Base-by-base conservation (phyloP, 2,329 filamentous ascomycete species). In the Aspergillus vadensis region DNA sequence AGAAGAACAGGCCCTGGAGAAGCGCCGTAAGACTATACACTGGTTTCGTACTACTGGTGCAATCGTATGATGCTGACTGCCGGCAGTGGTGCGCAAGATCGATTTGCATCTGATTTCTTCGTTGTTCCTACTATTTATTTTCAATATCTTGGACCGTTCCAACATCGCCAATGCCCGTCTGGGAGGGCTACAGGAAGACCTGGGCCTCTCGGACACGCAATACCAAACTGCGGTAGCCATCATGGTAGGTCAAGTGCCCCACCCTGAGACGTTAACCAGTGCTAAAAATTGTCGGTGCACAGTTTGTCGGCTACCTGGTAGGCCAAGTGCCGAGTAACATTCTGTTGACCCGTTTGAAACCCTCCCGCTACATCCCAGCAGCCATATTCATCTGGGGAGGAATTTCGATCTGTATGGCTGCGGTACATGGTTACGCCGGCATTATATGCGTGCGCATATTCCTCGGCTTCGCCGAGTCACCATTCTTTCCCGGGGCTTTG, bases 161-260 rank as follows among this genome's bases (percentile, higher is more conserved):
- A 88, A 90, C 73, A 89, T 90, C 63, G 87, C 87, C 2, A 83
- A 87, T 1, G 88, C 88, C 1, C 82, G 85, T 21, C 80, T 91
- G 55, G 85, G 86, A 69, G 87, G 88, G 5, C 77, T 91, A 19
- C 84, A 89, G 59, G 78, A 80, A 8, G 88, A 90, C 55, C 75
- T 90, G 21, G 71, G 78, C 1, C 78, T 90, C 62, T 74, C 74
- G 43, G 77, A 84, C 65, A 82, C 81, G 3, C 78, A 91, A 70
- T 90, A 90, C 70, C 83, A 86, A 59, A 88, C 86, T 3, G 86
- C 85, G 59, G 76, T 88, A 49, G 83, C 80, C 62, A 89, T 90
- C 58, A 75, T 90, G 21, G 90, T 90, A 23, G 7, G 41, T 6
- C 19, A 21, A 70, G 55, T 7, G 23, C 8, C 15, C 30, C 2